Percentiles rank a stretch among this genome's conserved stretches.
phyloP scores from a whole-genome alignment of 306 rosid species.

The Castanea crenata region DNA sequence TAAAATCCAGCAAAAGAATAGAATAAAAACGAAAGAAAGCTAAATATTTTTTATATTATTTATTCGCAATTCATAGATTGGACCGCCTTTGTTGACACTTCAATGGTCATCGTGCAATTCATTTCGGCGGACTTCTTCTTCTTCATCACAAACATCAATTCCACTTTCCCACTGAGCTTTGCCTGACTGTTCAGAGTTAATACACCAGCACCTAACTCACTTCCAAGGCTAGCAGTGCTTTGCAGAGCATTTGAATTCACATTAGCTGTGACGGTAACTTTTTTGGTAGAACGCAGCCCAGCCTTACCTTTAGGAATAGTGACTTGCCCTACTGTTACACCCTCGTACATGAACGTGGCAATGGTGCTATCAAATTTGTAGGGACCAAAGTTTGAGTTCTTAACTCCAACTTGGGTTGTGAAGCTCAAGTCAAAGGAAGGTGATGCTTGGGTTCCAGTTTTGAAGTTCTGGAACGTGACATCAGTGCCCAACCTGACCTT shows the following conservation, averaged over 20 bases:
- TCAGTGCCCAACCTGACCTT: background rate
- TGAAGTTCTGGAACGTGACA: background rate
- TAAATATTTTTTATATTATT: background rate
- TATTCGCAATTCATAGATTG: conserved; percentile 9
- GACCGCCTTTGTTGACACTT: background rate
- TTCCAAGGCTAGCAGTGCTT: too few relatives aligned
- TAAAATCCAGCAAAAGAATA: too few relatives aligned
- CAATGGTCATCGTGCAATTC: conserved; percentile 1
- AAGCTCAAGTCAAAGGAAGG: background rate
- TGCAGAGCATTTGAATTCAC: background rate
- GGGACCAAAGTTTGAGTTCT: conserved; percentile 19
- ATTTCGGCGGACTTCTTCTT: background rate
- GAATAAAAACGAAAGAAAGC: too few relatives aligned
- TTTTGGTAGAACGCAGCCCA: background rate
- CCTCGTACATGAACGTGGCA: background rate
- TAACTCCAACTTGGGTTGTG: background rate
- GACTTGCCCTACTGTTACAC: background rate
- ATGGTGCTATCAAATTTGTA: background rate
- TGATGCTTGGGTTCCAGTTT: background rate
- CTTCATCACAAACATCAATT: too few relatives aligned
- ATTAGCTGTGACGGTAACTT: background rate
- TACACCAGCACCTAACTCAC: background rate
- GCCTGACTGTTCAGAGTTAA: too few relatives aligned
- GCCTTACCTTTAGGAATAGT: conserved; percentile 1
- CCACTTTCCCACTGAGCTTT: too few relatives aligned